Percentiles rank a stretch among this genome's conserved stretches.
phyloP scores from a whole-genome alignment of 495 filamentous ascomycete genomes.

The Chaetomium fimeti region DNA sequence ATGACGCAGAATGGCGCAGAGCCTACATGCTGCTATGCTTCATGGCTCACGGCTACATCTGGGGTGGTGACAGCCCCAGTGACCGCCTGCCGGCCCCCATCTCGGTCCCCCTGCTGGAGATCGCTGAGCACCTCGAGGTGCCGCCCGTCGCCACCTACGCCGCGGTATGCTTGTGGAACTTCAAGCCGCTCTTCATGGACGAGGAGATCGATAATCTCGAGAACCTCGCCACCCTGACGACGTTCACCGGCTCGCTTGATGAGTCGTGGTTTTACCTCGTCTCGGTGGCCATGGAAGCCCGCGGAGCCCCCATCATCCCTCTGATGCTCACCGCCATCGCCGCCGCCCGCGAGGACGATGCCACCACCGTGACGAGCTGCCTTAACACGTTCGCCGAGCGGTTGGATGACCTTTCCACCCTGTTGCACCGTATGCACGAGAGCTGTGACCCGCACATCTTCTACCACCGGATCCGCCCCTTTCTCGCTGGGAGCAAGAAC shows the following conservation, averaged over 20 bases:
- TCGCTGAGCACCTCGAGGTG: conserved; percentile 79
- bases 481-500: conserved; percentile 93
- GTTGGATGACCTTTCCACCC: conserved; percentile 72
- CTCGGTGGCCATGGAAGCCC: conserved; percentile 92
- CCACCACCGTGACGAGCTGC: conserved; percentile 66
- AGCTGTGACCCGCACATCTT: conserved; percentile 90
- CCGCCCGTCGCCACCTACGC: conserved; percentile 95
- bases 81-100: conserved; percentile 82
- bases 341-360: conserved; percentile 73
- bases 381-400: conserved; percentile 78
- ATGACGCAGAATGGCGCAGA: conserved; percentile 87
- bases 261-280: conserved; percentile 98
- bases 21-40: conserved; percentile 80
- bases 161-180: conserved; percentile 92
- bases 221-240: conserved; percentile 80
- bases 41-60: conserved; percentile 85
- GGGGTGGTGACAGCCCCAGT: conserved; percentile 80
- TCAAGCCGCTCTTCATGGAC: conserved; percentile 77
- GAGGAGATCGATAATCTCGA: conserved; percentile 77
- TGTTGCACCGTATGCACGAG: conserved; percentile 86
- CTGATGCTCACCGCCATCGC: conserved; percentile 84
- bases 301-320: conserved; percentile 82
- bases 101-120: conserved; percentile 74
- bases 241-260: conserved; percentile 93
- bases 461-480: conserved; percentile 89